A percentile compares a stretch with the other conserved stretches of the same genome.
Evolutionary conservation across 139 green algal genomes (phyloP).

Genomic region (Protoeuglena noctilucae): DNA sequence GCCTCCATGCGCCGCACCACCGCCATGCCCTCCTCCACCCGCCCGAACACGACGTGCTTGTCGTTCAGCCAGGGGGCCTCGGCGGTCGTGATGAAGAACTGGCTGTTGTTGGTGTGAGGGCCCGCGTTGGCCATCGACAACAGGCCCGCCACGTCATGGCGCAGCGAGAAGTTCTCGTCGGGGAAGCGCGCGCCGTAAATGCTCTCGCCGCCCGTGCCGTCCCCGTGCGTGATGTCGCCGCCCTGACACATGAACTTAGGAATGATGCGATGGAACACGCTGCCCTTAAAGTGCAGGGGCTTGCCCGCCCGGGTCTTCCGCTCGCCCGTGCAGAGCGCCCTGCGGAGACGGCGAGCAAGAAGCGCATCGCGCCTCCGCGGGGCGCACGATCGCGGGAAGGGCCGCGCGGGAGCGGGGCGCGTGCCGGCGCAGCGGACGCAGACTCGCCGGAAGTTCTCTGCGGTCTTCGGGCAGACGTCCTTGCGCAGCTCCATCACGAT

Average conservation of each 20-base stretch:
- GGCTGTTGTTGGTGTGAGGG: conserved; percentile 58
- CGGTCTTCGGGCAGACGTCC: conserved; percentile 66
- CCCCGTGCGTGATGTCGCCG: conserved; percentile 65
- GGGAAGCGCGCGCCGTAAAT: conserved; percentile 59
- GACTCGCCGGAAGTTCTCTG: conserved; percentile 74
- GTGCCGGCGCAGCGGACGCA: conserved; percentile 22
- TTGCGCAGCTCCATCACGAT: conserved; percentile 18
- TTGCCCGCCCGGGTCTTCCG: neutral
- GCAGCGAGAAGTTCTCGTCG: conserved; percentile 72
- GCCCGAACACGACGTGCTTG: conserved; percentile 72
- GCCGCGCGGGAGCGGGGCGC: too few species aligned
- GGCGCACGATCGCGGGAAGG: too few species aligned
- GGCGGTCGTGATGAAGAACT: conserved; percentile 66
- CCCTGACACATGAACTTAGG: conserved; percentile 17
- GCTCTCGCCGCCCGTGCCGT: conserved; percentile 54
- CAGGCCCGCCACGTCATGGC: conserved; percentile 50
- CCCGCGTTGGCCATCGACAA: conserved; percentile 71
- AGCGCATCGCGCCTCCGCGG: neutral
- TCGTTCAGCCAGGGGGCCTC: conserved; percentile 56
- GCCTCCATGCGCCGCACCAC: conserved; percentile 70
- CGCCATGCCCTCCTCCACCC: conserved; percentile 45
- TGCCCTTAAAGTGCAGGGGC: neutral
- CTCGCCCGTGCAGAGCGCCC: neutral
- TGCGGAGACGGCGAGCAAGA: neutral
- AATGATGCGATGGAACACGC: neutral